Conservation (phyloP, 2,329 filamentous ascomycete species). For the Trichoderma atrobrunneum region DNA sequence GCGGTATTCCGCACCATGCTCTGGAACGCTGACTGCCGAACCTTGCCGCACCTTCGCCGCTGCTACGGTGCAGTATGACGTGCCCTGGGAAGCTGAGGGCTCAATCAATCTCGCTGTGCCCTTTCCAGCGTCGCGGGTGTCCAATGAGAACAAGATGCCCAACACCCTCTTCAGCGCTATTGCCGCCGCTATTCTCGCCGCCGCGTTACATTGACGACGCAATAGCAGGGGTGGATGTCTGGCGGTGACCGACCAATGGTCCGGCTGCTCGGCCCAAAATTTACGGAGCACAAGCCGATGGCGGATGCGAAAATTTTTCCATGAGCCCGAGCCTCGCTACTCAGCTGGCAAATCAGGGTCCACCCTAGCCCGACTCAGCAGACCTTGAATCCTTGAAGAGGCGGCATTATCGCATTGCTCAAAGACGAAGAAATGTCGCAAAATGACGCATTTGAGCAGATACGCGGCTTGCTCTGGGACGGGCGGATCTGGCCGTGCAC, state of each 20-base stretch:
- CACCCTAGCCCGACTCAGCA: not conserved
- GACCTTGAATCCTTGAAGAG: not conserved
- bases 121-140: constrained; percentile 10
- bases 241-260: constrained; percentile 6
- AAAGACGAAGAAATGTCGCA: not conserved
- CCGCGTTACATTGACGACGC: not conserved
- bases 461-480: not conserved
- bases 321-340: constrained; percentile 3
- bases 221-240: constrained; percentile 1
- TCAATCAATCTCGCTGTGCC: constrained; percentile 10
- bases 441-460: constrained; percentile 4
- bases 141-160: constrained; percentile 16
- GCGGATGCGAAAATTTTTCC: constrained; percentile 17
- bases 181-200: constrained; percentile 14
- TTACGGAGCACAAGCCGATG: not conserved
- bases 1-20: not conserved
- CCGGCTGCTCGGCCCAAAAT: constrained; percentile 3
- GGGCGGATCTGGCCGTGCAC: not conserved
- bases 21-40: constrained; percentile 5
- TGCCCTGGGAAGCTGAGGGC: constrained; percentile 5
- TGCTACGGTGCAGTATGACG: constrained; percentile 15
- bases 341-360: constrained; percentile 13
- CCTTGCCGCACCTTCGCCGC: constrained; percentile 4
- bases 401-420: not conserved
- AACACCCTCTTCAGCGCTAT: constrained; percentile 16